Evolutionary conservation across 345 rosid genomes (phyloP), one percentile per base, ranked within the genome.

Genomic region (Arabidopsis suecica): DNA sequence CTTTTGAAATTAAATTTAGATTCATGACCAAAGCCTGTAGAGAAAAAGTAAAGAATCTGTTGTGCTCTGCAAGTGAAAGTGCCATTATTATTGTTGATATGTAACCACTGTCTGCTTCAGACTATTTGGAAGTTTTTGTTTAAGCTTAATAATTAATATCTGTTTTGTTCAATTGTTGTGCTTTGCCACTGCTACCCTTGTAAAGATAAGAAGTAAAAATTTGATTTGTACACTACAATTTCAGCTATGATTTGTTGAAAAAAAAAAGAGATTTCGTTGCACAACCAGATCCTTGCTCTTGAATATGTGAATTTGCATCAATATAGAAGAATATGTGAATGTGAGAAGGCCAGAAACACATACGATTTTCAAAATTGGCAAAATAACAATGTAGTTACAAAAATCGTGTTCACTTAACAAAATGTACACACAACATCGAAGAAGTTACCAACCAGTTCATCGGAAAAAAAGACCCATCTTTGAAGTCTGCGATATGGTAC

Each of bases 311-410:
- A 32, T 55, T 10, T 10, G 28, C 42, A 20, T 37, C 32, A 18
- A 16, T 60, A 61, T 7, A 34, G 25, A 23, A 23, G 25, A 23
- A 23, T 18, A 11, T 61, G 32, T 38, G 30, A 2, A 36, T 16
- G 36, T 8, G 63, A 13, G 48, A 28, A 54, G 66, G 36, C 50
- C 20, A 12, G 20, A 41, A 61, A 61, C 22, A 41, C 23, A 67
- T 41, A 56, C 42, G 38, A 16, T 12, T 65, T 37, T 69, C 73
- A 69, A 55, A 55, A 69, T 56, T 69, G 73, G 63, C 73, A 55
- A 53, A 23, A 68, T 53, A 25, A 53, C 61, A 25, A 50, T 38
- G 37, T 51, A 36, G 60, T 38, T 53, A 3, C 73, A 68, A n/a
- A 25, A 55, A 54, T 30, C 12, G 13, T 42, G 68, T 30, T 64